phyloP scores from a whole-genome alignment of 805 yeast genomes.

The Candida silvatica region DNA sequence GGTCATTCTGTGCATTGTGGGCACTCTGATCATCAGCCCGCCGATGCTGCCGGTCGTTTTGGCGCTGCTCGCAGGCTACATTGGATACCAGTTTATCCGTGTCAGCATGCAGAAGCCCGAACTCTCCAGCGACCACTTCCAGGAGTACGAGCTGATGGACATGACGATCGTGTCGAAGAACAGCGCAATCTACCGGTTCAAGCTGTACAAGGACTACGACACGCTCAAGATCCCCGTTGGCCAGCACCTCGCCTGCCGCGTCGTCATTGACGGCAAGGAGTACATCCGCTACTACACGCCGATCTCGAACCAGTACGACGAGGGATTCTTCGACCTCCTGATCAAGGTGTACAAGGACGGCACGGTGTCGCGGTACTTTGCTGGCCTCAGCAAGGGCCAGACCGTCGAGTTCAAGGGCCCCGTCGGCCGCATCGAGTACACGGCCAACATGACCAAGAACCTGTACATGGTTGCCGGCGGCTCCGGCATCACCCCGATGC shows the following conservation, averaged over 20 bases:
- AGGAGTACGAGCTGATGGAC: constrained; percentile 59
- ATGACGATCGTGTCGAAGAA: constrained; percentile 66
- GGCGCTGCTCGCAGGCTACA: constrained; percentile 30
- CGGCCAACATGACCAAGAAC: constrained; percentile 48
- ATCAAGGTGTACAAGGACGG: constrained; percentile 74
- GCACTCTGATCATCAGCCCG: constrained; percentile 46
- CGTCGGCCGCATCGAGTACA: constrained; percentile 61
- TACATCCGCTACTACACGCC: constrained; percentile 68
- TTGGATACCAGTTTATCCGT: constrained; percentile 23
- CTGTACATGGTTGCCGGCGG: constrained; percentile 77
- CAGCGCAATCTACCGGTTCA: constrained; percentile 68
- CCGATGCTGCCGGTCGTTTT: constrained; percentile 39
- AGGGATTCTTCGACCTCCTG: constrained; percentile 68
- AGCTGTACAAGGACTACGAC: constrained; percentile 51
- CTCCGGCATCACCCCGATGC: constrained; percentile 83
- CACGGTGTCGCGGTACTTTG: constrained; percentile 57
- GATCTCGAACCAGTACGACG: constrained; percentile 58
- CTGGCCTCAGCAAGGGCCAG: constrained; percentile 55
- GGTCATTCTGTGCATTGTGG: constrained; percentile 46
- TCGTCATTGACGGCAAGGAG: constrained; percentile 39
- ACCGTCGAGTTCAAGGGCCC: constrained; percentile 71
- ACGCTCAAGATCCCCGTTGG: constrained; percentile 64
- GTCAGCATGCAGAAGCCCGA: constrained; percentile 31
- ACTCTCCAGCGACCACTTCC: constrained; percentile 46
- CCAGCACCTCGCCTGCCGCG: constrained; percentile 57